Conservation (phyloP, 2,329 filamentous ascomycete species). For the Cordyceps tenuipes region DNA sequence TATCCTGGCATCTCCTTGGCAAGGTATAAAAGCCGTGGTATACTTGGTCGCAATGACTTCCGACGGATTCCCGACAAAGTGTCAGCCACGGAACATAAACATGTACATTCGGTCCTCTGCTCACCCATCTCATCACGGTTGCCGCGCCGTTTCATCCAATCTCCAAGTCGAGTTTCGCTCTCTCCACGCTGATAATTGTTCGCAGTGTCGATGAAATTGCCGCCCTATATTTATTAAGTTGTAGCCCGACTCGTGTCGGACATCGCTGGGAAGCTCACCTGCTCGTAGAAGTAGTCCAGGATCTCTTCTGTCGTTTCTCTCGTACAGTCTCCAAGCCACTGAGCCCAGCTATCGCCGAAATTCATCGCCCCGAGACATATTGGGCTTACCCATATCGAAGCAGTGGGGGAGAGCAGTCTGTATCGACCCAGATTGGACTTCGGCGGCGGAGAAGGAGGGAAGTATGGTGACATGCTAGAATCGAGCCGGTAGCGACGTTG, state of each 20-base stretch:
- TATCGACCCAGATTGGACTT: conserved; percentile 56
- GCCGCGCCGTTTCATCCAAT: conserved; percentile 59
- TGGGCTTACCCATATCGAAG: conserved; percentile 58
- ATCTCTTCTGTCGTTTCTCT: conserved; percentile 54
- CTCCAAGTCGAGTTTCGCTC: conserved; percentile 58
- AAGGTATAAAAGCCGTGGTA: conserved; percentile 45
- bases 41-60: conserved; percentile 63
- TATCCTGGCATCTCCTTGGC: conserved; percentile 30
- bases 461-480: conserved; percentile 8
- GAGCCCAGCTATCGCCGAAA: conserved; percentile 49
- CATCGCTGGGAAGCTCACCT: conserved; percentile 26
- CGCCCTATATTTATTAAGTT: conserved; percentile 20
- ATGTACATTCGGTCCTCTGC: background rate
- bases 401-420: conserved; percentile 56
- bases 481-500: background rate
- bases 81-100: background rate
- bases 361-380: conserved; percentile 58
- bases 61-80: background rate
- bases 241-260: background rate
- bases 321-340: conserved; percentile 55
- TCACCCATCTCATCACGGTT: conserved; percentile 52
- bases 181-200: conserved; percentile 60
- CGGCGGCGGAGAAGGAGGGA: conserved; percentile 38
- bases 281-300: conserved; percentile 56
- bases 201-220: conserved; percentile 67